phyloP scores from a whole-genome alignment of 23 red algal species.

The Cyanidiococcus yangmingshanensis region DNA sequence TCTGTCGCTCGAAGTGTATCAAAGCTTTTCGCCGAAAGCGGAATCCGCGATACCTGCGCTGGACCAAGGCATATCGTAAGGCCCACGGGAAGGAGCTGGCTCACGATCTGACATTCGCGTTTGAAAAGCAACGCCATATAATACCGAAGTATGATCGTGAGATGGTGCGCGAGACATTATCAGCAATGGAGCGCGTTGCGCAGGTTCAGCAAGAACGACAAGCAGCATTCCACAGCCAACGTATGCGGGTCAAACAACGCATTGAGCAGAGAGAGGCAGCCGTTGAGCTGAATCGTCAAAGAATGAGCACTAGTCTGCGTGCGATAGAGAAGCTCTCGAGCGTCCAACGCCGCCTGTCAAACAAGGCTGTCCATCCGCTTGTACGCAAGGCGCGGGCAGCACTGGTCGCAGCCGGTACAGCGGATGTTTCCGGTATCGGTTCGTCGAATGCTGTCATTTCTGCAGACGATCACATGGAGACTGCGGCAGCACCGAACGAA shows the following conservation, averaged over 20 bases:
- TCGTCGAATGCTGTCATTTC: too few relatives aligned
- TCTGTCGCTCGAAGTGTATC: conserved; percentile 94
- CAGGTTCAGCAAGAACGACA: conserved; percentile 39
- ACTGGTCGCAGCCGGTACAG: background rate
- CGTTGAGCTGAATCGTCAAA: conserved; percentile 44
- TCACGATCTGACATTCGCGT: conserved; percentile 67
- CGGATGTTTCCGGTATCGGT: too few relatives aligned
- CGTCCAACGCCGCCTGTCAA: background rate
- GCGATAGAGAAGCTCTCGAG: background rate
- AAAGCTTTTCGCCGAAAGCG: conserved; percentile 71
- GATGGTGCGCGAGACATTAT: conserved; percentile 53
- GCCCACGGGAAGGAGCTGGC: conserved; percentile 91
- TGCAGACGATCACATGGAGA: too few relatives aligned
- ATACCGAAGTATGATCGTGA: conserved; percentile 81
- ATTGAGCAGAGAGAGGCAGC: conserved; percentile 46
- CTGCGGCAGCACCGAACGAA: too few relatives aligned
- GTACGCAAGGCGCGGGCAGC: background rate
- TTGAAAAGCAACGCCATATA: conserved; percentile 57
- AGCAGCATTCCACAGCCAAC: conserved; percentile 42
- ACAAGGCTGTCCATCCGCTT: background rate
- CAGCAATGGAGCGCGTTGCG: conserved; percentile 55
- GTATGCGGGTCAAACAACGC: conserved; percentile 56
- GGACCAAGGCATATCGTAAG: conserved; percentile 88
- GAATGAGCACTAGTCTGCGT: background rate
- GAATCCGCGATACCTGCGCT: conserved; percentile 87